Evolutionary conservation across 495 filamentous ascomycete species (phyloP).

Genomic region (Lasiosphaeriaceae sp.): DNA sequence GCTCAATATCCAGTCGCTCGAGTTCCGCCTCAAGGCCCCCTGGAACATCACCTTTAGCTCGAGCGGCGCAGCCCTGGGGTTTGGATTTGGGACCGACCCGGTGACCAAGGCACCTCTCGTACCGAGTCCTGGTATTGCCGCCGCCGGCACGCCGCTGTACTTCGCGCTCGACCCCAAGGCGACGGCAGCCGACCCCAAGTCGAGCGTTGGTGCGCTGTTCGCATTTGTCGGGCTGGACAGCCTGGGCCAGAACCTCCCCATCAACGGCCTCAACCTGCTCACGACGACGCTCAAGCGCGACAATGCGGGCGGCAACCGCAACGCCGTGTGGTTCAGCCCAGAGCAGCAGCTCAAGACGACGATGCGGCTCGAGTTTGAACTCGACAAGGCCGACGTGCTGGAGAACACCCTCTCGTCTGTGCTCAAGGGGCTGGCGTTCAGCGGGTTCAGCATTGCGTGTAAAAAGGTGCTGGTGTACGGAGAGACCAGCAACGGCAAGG

Average conservation of each 20-base stretch:
- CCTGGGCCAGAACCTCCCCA: neutral
- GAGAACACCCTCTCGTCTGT: neutral
- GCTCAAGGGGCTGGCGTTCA: neutral
- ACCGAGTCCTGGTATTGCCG: neutral
- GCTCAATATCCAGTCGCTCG: too few relatives aligned
- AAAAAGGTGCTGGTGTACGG: neutral
- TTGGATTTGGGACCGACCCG: too few relatives aligned
- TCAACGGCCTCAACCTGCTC: neutral
- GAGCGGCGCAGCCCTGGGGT: too few relatives aligned
- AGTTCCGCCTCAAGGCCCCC: too few relatives aligned
- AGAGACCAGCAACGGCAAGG: neutral
- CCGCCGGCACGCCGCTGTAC: neutral
- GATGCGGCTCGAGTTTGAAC: neutral
- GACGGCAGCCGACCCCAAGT: neutral
- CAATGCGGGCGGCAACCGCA: neutral
- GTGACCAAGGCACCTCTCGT: too few relatives aligned
- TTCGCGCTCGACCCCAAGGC: neutral
- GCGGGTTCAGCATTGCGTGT: neutral
- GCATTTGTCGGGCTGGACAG: neutral
- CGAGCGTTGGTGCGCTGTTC: neutral
- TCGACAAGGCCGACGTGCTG: neutral
- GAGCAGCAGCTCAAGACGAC: neutral
- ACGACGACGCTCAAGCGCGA: neutral
- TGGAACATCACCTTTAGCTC: too few relatives aligned
- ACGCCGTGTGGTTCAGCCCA: constrained; percentile 4